Conservation (phyloP, 116 monocot species). For the Papilionanthe hybrid region DNA sequence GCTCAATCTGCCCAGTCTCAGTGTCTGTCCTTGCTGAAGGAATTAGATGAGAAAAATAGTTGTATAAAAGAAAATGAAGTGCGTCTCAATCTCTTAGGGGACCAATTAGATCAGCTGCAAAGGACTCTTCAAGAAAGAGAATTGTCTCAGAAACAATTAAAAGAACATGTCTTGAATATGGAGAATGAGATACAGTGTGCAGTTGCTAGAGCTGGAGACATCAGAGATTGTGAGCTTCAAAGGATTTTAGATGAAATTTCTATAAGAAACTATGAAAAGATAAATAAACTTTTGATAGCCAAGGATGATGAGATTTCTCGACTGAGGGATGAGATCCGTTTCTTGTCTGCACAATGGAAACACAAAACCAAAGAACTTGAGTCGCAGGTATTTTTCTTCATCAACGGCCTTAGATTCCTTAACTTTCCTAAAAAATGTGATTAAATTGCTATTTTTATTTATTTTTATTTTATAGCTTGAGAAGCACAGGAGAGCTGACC, state of each 20-base stretch:
- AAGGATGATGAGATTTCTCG: slow-evolving; percentile 77
- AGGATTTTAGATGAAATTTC: slow-evolving; percentile 69
- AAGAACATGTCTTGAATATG: slow-evolving; percentile 65
- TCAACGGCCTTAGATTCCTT: not conserved
- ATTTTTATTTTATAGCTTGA: slow-evolving; percentile 50
- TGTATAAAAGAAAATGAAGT: slow-evolving; percentile 68
- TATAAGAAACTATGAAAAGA: slow-evolving; percentile 62
- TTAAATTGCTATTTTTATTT: not conserved
- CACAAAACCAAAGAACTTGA: slow-evolving; percentile 81
- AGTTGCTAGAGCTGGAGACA: slow-evolving; percentile 42
- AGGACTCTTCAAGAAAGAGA: slow-evolving; percentile 82
- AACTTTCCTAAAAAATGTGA: not conserved
- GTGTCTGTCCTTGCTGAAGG: slow-evolving; percentile 50
- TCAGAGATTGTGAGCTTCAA: slow-evolving; percentile 53
- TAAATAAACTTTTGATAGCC: slow-evolving; percentile 51
- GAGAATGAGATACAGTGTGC: slow-evolving; percentile 81
- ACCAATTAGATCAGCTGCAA: slow-evolving; percentile 65
- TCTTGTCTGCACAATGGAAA: slow-evolving; percentile 80
- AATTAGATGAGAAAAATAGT: slow-evolving; percentile 71
- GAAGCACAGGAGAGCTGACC: slow-evolving; percentile 71
- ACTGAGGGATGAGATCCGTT: slow-evolving; percentile 80
- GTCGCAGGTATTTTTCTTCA: slow-evolving; percentile 49
- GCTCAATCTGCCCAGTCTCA: slow-evolving; percentile 66
- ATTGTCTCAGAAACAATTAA: slow-evolving; percentile 64
- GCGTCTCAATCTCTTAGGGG: slow-evolving; percentile 52